Conservation (phyloP, 208 protist species). For the Acanthamoeba royreba region DNA sequence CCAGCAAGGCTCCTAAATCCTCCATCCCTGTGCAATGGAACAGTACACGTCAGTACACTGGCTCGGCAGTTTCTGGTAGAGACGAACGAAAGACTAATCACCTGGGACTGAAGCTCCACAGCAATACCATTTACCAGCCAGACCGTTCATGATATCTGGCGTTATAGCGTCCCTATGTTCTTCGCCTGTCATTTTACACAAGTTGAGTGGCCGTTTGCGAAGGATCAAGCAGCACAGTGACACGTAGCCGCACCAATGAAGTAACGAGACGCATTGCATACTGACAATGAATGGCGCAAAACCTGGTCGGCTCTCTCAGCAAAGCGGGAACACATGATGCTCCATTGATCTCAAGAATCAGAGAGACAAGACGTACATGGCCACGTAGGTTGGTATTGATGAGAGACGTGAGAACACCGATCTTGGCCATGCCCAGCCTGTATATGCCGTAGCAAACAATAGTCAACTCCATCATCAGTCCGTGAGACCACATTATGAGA, state of each 20-base stretch:
- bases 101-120: neutral
- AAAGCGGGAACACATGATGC: neutral
- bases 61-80: too few relatives aligned
- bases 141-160: neutral
- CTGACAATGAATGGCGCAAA: neutral
- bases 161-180: neutral
- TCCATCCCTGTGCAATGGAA: too few relatives aligned
- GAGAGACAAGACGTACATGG: neutral
- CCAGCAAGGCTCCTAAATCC: neutral
- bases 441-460: neutral
- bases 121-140: neutral
- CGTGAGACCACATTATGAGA: too few relatives aligned
- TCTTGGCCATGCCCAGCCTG: slow-evolving; percentile 60
- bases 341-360: too few relatives aligned
- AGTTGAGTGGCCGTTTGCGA: neutral
- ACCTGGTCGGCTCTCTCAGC: slow-evolving; percentile 68
- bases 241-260: neutral
- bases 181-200: neutral
- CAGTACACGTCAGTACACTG: too few relatives aligned
- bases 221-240: too few relatives aligned
- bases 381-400: slow-evolving; percentile 58
- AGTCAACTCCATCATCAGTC: neutral
- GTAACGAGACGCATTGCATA: neutral
- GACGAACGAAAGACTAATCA: too few relatives aligned
- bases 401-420: slow-evolving; percentile 48